These are phyloP conservation scores for Spongospora subterranea DNA, from an alignment of 208 protist species.

Conservation along the genomic window DNA sequence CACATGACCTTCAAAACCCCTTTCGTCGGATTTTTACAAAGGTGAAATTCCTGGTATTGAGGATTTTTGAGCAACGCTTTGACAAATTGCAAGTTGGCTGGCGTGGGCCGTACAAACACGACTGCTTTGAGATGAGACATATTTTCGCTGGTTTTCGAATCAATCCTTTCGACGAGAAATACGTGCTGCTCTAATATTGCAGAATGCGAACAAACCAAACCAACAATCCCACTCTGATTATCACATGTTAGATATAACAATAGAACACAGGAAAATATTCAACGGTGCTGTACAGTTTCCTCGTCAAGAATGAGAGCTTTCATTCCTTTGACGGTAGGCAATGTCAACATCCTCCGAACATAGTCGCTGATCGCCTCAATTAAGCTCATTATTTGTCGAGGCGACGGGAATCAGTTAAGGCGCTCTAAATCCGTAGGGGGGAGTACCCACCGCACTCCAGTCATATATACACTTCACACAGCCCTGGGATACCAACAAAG, in stretches of 20 bases:
- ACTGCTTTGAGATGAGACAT: constrained; percentile 66
- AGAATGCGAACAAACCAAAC: constrained; percentile 58
- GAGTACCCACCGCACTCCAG: too few relatives aligned
- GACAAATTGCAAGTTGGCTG: constrained; percentile 51
- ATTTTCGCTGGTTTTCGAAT: not conserved
- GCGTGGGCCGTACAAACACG: constrained; percentile 63
- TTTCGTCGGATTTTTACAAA: not conserved
- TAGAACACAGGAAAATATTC: not conserved
- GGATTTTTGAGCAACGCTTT: constrained; percentile 54
- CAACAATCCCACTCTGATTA: constrained; percentile 58
- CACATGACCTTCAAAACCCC: not conserved
- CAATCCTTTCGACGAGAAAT: constrained; percentile 66
- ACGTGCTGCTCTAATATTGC: constrained; percentile 59
- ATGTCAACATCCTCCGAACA: constrained; percentile 16
- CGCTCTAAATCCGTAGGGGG: too few relatives aligned
- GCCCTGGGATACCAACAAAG: too few relatives aligned
- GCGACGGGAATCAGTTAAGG: too few relatives aligned
- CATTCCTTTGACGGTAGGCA: constrained; percentile 54
- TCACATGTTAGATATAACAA: not conserved
- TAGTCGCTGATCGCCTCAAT: constrained; percentile 56
- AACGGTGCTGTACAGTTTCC: too few relatives aligned
- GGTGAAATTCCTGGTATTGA: constrained; percentile 65
- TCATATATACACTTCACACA: too few relatives aligned
- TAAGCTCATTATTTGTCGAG: not conserved
- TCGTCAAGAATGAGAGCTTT: constrained; percentile 65